phyloP scores from a whole-genome alignment of 129 eudicot species.

The Erigeron canadensis region DNA sequence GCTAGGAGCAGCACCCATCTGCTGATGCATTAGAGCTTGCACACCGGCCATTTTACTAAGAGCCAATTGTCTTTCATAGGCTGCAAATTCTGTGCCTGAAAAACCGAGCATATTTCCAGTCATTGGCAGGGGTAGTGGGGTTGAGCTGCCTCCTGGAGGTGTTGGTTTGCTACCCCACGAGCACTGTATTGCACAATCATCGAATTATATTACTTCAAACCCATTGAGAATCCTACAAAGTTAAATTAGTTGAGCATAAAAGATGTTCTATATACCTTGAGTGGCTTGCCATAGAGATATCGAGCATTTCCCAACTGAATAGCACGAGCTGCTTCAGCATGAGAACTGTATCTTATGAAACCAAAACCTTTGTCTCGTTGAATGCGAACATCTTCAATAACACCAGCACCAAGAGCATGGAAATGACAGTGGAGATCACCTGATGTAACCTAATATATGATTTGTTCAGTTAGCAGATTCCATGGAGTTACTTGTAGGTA shows the following conservation, averaged over 20 bases:
- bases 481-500: neutral
- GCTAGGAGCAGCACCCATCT: constrained; percentile 41
- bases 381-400: constrained; percentile 79
- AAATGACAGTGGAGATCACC: constrained; percentile 84
- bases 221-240: neutral
- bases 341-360: constrained; percentile 64
- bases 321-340: constrained; percentile 79
- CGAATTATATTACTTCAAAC: neutral
- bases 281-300: constrained; percentile 62
- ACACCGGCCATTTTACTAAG: constrained; percentile 52
- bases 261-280: constrained; percentile 45
- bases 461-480: neutral
- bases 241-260: neutral
- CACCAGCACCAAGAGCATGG: constrained; percentile 76
- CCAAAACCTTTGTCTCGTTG: constrained; percentile 86
- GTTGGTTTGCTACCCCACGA: constrained; percentile 93
- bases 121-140: constrained; percentile 54
- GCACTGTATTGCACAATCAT: constrained; percentile 35
- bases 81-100: constrained; percentile 45
- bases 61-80: constrained; percentile 54
- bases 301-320: constrained; percentile 69
- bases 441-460: constrained; percentile 56
- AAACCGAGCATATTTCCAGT: constrained; percentile 40
- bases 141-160: constrained; percentile 60
- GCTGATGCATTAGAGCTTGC: constrained; percentile 52